These are phyloP conservation scores for Fusarium euwallaceae DNA, from an alignment of 2,329 filamentous ascomycete genomes.

Conservation along the genomic window DNA sequence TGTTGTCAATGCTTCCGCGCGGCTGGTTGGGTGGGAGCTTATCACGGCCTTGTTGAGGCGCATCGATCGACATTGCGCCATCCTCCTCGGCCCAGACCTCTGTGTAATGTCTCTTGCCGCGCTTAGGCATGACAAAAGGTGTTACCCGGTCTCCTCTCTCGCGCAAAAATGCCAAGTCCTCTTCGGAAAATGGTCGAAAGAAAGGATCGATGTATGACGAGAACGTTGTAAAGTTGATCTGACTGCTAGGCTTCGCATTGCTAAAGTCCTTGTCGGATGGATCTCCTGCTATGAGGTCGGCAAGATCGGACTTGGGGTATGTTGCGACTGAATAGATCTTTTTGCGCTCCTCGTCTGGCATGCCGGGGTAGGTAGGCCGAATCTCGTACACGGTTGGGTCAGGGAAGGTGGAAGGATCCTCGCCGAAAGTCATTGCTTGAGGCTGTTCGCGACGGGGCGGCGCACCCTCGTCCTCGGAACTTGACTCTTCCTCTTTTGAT, in stretches of 20 bases:
- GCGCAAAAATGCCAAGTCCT: constrained; percentile 92
- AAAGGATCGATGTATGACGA: constrained; percentile 93
- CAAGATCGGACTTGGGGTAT: constrained; percentile 85
- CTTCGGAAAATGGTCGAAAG: constrained; percentile 89
- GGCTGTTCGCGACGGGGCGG: constrained; percentile 75
- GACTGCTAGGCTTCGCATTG: constrained; percentile 90
- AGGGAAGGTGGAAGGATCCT: constrained; percentile 89
- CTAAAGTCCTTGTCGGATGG: constrained; percentile 97
- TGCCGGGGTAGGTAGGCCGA: constrained; percentile 76
- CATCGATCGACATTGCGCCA: constrained; percentile 80
- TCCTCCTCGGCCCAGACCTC: constrained; percentile 97
- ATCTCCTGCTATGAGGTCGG: constrained; percentile 87
- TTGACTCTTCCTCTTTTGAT: constrained; percentile 61
- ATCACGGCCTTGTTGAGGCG: constrained; percentile 70
- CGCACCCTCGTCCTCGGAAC: constrained; percentile 71
- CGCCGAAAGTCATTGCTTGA: constrained; percentile 89
- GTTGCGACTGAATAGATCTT: constrained; percentile 88
- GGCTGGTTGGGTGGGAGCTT: constrained; percentile 83
- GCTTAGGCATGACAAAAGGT: constrained; percentile 87
- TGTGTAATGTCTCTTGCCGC: constrained; percentile 86
- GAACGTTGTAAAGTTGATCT: constrained; percentile 95
- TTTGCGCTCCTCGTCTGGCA: constrained; percentile 87
- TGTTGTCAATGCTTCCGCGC: constrained; percentile 85
- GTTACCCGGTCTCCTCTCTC: constrained; percentile 87
- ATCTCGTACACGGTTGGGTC: constrained; percentile 98